Evolutionary conservation across 106 monocot genomes (phyloP).

Genomic region (Phalaenopsis aphrodite): DNA sequence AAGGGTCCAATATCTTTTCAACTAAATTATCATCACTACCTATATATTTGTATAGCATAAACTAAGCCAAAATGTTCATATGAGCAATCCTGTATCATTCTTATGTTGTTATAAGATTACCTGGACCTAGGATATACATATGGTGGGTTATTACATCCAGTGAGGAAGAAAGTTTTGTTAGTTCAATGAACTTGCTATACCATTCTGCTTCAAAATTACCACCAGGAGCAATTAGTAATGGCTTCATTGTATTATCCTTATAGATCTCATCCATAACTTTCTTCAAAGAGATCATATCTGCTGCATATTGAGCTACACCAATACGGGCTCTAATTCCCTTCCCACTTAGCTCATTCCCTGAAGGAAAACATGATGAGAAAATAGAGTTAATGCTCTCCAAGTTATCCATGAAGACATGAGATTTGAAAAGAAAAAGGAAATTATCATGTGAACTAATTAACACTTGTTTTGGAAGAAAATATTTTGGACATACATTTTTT

Average conservation of each 20-base stretch:
- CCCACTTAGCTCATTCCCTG: conserved; percentile 94
- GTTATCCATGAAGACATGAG: too few relatives aligned
- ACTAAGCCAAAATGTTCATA: neutral
- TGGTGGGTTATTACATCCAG: conserved; percentile 89
- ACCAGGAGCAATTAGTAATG: conserved; percentile 71
- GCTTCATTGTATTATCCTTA: conserved; percentile 29
- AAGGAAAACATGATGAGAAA: too few relatives aligned
- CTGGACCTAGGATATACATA: conserved; percentile 91
- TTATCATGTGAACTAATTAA: too few relatives aligned
- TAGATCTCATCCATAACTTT: conserved; percentile 46
- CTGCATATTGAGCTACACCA: conserved; percentile 58
- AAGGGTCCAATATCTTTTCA: conserved; percentile 69
- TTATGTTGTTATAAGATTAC: conserved; percentile 18
- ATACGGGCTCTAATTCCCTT: conserved; percentile 60
- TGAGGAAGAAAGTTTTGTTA: conserved; percentile 41
- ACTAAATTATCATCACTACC: conserved; percentile 69
- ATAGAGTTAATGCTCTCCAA: too few relatives aligned
- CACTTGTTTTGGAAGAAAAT: too few relatives aligned
- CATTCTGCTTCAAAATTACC: conserved; percentile 71
- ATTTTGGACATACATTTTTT: too few relatives aligned
- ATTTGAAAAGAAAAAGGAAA: too few relatives aligned
- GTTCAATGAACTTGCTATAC: conserved; percentile 51
- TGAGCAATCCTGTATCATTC: neutral
- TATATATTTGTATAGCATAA: conserved; percentile 2
- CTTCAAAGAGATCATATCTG: conserved; percentile 55